Evolutionary conservation across 306 rosid species (phyloP).

Genomic region (Sophora flavescens): DNA sequence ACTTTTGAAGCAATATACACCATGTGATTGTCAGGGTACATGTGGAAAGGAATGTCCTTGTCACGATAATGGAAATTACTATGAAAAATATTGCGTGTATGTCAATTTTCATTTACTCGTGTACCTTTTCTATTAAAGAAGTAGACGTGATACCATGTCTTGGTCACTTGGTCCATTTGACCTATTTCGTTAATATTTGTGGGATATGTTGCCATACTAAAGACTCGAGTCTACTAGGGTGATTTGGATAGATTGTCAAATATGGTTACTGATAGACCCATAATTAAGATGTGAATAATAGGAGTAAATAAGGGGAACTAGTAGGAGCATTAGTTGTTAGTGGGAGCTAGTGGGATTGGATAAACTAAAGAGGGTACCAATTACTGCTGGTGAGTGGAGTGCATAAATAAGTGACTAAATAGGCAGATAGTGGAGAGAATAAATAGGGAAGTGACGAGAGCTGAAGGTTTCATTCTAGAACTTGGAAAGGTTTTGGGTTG

Average conservation of each 20-base stretch:
- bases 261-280: not conserved
- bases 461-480: too few species aligned
- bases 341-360: too few species aligned
- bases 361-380: too few species aligned
- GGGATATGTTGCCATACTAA: not conserved
- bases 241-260: not conserved
- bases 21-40: slow-evolving; percentile 77
- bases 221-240: not conserved
- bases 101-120: slow-evolving; percentile 23
- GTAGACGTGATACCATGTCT: not conserved
- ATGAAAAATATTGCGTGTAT: slow-evolving; percentile 96
- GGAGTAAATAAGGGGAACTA: too few species aligned
- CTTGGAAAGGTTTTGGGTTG: too few species aligned
- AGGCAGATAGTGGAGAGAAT: too few species aligned
- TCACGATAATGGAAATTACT: slow-evolving; percentile 66
- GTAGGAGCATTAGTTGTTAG: too few species aligned
- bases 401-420: too few species aligned
- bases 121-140: not conserved
- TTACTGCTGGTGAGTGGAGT: too few species aligned
- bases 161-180: not conserved
- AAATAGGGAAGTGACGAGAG: too few species aligned
- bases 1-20: slow-evolving; percentile 66
- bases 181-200: not conserved
- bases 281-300: too few species aligned
- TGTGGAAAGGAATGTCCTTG: slow-evolving; percentile 91